Evolutionary conservation across 202 grass and related monocot species (phyloP).

Genomic region (Panicum hallii): DNA sequence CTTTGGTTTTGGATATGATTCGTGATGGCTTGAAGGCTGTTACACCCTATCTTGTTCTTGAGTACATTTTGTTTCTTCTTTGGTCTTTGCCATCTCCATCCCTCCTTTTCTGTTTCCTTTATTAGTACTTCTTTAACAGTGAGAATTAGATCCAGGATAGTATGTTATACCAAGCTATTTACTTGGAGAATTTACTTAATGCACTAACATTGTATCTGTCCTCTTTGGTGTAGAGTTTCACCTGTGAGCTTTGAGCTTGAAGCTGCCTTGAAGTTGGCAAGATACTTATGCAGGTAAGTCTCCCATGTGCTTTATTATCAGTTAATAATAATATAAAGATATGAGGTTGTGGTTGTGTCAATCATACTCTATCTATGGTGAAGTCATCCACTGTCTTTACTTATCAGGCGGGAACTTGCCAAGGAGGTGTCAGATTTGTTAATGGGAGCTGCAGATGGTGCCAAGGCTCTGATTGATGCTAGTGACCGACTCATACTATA

Average conservation of each 20-base stretch:
- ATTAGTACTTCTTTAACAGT: conserved; percentile 24
- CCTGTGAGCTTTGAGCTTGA: conserved; percentile 99
- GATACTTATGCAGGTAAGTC: conserved; percentile 87
- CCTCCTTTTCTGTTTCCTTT: not conserved
- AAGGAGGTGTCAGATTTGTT: conserved; percentile 97
- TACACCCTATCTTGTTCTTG: conserved; percentile 3
- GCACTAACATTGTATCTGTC: conserved; percentile 25
- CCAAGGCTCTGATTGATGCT: conserved; percentile 96
- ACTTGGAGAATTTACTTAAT: conserved; percentile 25
- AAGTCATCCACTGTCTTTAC: conserved; percentile 21
- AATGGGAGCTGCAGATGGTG: conserved; percentile 97
- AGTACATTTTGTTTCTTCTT: conserved; percentile 27
- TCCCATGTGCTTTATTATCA: conserved; percentile 5
- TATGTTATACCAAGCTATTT: conserved; percentile 36
- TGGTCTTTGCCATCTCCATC: not conserved
- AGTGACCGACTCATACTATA: conserved; percentile 88
- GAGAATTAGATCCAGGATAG: conserved; percentile 8
- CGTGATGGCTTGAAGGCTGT: conserved; percentile 11
- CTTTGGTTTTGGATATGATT: conserved; percentile 14
- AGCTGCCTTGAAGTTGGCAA: conserved; percentile 93
- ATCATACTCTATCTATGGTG: conserved; percentile 30
- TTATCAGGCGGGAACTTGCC: conserved; percentile 73
- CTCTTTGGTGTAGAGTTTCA: conserved; percentile 79
- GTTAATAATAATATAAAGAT: conserved; percentile 27
- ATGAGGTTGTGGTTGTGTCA: conserved; percentile 28